phyloP scores from a whole-genome alignment of 345 rosid genomes.

The Eucalyptus shirleyi region DNA sequence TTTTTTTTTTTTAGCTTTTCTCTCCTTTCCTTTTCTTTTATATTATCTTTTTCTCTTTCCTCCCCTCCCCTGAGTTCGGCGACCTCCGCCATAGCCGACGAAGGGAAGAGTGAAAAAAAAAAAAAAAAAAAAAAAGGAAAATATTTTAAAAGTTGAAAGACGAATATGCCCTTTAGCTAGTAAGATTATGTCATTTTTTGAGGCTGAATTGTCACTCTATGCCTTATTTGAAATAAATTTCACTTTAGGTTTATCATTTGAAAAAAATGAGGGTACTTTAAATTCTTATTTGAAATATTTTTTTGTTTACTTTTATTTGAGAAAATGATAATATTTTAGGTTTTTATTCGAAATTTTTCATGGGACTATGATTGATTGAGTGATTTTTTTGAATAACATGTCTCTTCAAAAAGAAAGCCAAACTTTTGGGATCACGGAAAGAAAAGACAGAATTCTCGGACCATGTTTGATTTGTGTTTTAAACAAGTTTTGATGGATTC shows the following conservation, averaged over 20 bases:
- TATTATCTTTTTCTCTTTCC: too few species aligned
- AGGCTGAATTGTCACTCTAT: accelerated
- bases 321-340: accelerated
- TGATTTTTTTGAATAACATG: accelerated
- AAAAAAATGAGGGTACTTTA: accelerated
- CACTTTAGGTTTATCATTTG: accelerated
- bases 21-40: too few species aligned
- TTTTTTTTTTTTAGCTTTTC: too few species aligned
- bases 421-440: not conserved
- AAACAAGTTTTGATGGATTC: not conserved
- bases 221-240: too few species aligned
- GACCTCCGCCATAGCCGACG: accelerated
- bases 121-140: too few species aligned
- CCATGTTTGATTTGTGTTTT: not conserved
- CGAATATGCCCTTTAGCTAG: accelerated
- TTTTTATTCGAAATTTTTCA: accelerated
- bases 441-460: not conserved
- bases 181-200: too few species aligned
- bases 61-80: accelerated
- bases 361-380: accelerated
- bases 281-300: accelerated
- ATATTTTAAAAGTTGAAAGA: too few species aligned
- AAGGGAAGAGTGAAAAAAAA: accelerated
- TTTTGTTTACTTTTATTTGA: too few species aligned
- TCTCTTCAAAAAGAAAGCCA: not conserved